Evolutionary conservation across 2,329 filamentous ascomycete species (phyloP).

Genomic region (Penicillium aurantiogriseum): DNA sequence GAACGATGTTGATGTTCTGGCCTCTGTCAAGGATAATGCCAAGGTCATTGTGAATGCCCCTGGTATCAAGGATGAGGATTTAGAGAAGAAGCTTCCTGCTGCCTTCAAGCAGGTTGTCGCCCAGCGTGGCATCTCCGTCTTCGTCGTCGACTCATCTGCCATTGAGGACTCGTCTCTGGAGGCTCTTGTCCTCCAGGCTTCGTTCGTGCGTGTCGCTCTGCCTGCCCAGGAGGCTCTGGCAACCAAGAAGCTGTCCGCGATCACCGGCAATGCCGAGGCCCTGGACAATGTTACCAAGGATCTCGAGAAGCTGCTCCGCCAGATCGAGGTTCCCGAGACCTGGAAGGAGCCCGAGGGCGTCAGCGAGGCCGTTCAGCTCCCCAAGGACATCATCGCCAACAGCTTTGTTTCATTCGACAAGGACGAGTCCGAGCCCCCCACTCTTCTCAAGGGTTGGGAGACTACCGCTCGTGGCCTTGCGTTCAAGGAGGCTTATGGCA

Average conservation of each 20-base stretch:
- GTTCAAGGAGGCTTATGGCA: constrained; percentile 93
- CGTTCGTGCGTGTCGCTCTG: constrained; percentile 76
- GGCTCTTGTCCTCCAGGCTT: constrained; percentile 70
- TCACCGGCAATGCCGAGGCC: constrained; percentile 60
- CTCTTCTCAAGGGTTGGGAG: constrained; percentile 73
- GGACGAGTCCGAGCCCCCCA: constrained; percentile 65
- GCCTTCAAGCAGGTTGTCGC: constrained; percentile 69
- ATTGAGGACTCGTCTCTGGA: constrained; percentile 67
- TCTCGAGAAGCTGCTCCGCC: constrained; percentile 67
- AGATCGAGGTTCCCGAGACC: constrained; percentile 72
- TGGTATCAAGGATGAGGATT: constrained; percentile 79
- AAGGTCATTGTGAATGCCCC: constrained; percentile 74
- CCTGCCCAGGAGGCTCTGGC: constrained; percentile 63
- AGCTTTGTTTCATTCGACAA: constrained; percentile 83
- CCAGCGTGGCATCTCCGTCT: constrained; percentile 68
- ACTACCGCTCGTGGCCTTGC: constrained; percentile 79
- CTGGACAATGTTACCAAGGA: constrained; percentile 60
- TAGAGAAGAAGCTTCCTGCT: constrained; percentile 79
- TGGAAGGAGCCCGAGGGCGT: constrained; percentile 69
- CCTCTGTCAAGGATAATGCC: constrained; percentile 67
- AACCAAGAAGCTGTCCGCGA: constrained; percentile 63
- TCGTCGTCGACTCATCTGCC: constrained; percentile 69
- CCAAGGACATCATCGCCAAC: constrained; percentile 67
- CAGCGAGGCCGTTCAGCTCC: constrained; percentile 47
- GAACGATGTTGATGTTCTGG: constrained; percentile 71